Conservation (phyloP, 257 asterid genomes). For the Perilla frutescens region DNA sequence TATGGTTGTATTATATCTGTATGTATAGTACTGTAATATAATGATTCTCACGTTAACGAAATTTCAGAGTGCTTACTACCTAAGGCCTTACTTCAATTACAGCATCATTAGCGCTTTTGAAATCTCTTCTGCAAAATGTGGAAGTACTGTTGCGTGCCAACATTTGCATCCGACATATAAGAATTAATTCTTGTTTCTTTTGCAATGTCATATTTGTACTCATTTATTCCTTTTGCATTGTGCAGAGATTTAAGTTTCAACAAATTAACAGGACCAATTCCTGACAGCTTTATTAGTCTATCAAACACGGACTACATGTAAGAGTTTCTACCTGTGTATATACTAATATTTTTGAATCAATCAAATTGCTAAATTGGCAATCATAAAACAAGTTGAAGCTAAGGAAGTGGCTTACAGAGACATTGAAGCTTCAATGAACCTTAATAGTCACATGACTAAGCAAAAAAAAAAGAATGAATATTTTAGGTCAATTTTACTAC, state of each 20-base stretch:
- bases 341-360: not conserved
- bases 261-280: constrained; percentile 67
- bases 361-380: not conserved
- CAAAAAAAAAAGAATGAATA: no score
- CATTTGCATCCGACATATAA: not conserved
- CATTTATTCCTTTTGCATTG: not conserved
- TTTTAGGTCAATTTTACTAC: not conserved
- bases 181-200: not conserved
- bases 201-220: not conserved
- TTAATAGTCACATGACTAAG: no score
- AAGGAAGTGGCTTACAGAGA: no score
- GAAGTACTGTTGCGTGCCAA: not conserved
- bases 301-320: constrained; percentile 51
- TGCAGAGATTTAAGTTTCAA: constrained; percentile 82
- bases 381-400: no score
- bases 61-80: not conserved
- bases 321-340: constrained; percentile 25
- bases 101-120: not conserved
- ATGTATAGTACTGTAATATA: not conserved
- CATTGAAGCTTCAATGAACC: no score
- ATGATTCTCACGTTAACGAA: not conserved
- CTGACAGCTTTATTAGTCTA: constrained; percentile 37
- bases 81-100: not conserved
- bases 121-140: not conserved
- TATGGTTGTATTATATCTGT: not conserved